phyloP scores from a whole-genome alignment of 2,329 filamentous ascomycete species.

The Phialemoniopsis sp. region DNA sequence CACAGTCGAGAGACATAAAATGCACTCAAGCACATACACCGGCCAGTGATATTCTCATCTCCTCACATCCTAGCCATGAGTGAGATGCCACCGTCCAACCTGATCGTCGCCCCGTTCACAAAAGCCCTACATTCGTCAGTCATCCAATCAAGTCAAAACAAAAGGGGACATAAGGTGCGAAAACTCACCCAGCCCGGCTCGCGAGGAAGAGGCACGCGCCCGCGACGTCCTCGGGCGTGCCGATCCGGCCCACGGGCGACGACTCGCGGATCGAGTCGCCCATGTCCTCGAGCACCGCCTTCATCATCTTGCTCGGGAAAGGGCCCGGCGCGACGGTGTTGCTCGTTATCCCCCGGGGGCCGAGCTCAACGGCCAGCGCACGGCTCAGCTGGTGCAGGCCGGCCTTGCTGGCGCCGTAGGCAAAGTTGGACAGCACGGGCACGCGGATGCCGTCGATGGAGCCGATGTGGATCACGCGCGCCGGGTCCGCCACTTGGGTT shows the following conservation, averaged over 20 bases:
- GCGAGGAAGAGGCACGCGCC: constrained; percentile 68
- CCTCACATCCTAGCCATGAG: constrained; percentile 40
- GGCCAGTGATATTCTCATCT: background rate
- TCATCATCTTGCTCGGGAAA: constrained; percentile 68
- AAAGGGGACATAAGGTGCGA: background rate
- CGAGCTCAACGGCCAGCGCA: constrained; percentile 56
- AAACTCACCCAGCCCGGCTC: constrained; percentile 56
- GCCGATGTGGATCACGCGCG: constrained; percentile 62
- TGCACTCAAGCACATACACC: no score
- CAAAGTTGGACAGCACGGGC: constrained; percentile 53
- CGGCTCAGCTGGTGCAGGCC: constrained; percentile 60
- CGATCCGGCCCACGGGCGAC: constrained; percentile 65
- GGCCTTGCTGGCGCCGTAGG: constrained; percentile 59
- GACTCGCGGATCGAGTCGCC: constrained; percentile 49
- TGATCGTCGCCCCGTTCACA: constrained; percentile 61
- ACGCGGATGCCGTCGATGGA: constrained; percentile 59
- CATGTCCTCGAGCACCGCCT: constrained; percentile 50
- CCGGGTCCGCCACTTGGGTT: constrained; percentile 34
- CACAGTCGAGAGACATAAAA: no score
- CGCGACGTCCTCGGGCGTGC: constrained; percentile 63
- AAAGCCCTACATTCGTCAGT: constrained; percentile 33
- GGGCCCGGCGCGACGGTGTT: constrained; percentile 72
- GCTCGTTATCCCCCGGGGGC: constrained; percentile 54
- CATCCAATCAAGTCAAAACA: no score
- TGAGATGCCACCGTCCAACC: constrained; percentile 54